Evolutionary conservation across 2,329 filamentous ascomycete genomes (phyloP), one percentile per base, ranked within the genome.

Genomic region (Teratosphaeria zuluensis): DNA sequence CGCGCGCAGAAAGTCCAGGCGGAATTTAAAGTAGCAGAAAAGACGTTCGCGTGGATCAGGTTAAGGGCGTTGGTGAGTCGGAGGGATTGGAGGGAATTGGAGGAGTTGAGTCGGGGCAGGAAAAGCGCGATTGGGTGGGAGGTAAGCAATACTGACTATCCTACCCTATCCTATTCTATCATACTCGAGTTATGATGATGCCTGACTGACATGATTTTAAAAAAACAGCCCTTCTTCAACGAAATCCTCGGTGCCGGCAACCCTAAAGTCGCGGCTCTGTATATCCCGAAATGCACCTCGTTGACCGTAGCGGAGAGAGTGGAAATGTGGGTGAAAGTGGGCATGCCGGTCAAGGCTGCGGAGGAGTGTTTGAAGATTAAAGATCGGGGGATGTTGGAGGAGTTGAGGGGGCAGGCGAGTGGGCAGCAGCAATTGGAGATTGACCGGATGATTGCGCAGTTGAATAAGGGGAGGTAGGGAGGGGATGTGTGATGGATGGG

Each of bases 41-140:
- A 91, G 74, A 88, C 90, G 32, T 88, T 85, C 63, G 92, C 90
- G 84, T 99, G 92, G 90, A 69, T 84, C 59, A 87, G 90, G 62
- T 80, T 99, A 31, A 85, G 92, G 66, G 94, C 92, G 0, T 81
- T 97, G 55, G 90, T 99, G 2, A 88, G 89, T 16, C 90, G 91
- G 71, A 83, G 94, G 58, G 89, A 96, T 70, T 99, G 92, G 91
- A 85, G 84, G 56, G 92, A 96, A 72, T 82, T 99, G 59, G 92
- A 97, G 72, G 92, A 96, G 66, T 83, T 90, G 65, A 83, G 84
- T 38, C 88, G 86, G 69, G 84, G 74, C 46, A 82, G 89, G 69
- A 95, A 92, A 74, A 94, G 88, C 59, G 90, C 92, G 0, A 97
- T 99, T 70, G 92, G 92, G 11, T 99, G 94, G 94, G 90, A 95